Base-by-base conservation (phyloP, 176 grass and related monocot genomes). In the Oryza meyeriana region DNA sequence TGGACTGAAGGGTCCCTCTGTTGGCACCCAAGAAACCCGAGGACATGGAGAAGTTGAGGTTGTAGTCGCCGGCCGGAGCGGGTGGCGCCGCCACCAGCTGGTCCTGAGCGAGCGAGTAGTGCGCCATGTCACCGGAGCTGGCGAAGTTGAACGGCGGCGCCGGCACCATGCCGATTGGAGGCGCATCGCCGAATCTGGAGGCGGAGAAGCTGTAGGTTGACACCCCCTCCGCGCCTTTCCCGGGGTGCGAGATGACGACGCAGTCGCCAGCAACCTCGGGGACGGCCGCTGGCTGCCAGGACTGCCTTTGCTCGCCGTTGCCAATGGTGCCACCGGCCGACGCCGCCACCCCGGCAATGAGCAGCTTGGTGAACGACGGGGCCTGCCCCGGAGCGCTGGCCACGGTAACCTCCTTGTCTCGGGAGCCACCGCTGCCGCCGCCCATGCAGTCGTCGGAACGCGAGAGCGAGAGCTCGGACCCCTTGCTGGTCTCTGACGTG, bases 1-100 rank as follows among this genome's bases (percentile, higher is more conserved):
- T 97, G 94, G 94, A 97, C 94, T 94, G 94, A 97, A 97, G 94
- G 94, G 94, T 88, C 89, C 94, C 91, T 91, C 94, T 97, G 64
- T 72, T 91, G 94, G 86, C 83, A 86, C 91, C 94, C 77, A 90
- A 47, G 67, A 89, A 81, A 87, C 88, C 88, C 14, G 91, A 94
- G 32, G 89, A 84, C 58, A 94, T 94, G 34, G 91, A 94, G 85
- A 94, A 94, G 82, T 90, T 81, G 81, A 94, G 89, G 83, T 70
- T 97, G 79, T 93, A 93, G 77, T 94, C 89, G 32, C 81, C 91
- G 42, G 90, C 78, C 16, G 87, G 29, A 65, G 80, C 25, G 17
- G 83, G 39, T 1, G 83, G 25, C 32, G 81, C 74, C 50, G 40
- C 40, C 55, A 82, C 75, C 31, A 80, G 20, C 22, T 55, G 63